Evolutionary conservation across 2,329 filamentous ascomycete species (phyloP), one percentile per base, ranked within the genome.

Genomic region (Magnaporthiopsis incrustans): DNA sequence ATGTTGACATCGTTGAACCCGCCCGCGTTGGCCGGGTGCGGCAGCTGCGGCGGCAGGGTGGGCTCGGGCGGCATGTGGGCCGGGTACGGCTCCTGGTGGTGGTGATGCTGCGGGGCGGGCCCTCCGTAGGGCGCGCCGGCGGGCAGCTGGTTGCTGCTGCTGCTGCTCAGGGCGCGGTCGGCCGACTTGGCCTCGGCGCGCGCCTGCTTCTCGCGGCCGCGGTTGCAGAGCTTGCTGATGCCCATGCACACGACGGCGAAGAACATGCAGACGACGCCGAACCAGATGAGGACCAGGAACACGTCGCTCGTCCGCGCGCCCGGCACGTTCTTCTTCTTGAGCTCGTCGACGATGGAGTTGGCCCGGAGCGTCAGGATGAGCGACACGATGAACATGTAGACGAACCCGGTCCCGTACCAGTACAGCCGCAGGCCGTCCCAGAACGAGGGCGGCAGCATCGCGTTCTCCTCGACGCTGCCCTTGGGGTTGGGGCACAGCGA

Each of bases 401-500:
- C 14, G 33, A 58, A 35, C 1, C 56, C 57, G 6, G 38, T 35
- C 25, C 33, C 35, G 57, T 63, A 59, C 56, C 62, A 59, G 50
- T 57, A 63, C 56, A 57, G 35, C 6, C 62, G 56, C 14, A 44
- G n/a, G 33, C 57, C 25, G 57, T 63, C 62, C 62, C 62, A 63
- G 25, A 63, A 57, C 6, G 53, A 50, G 10, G 62, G 62, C 6
- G 62, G 56, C 33, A 63, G 62, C 4, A 22, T n/a, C 5, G 44
- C 57, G 62, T 59, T 57, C 25, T 50, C 30, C n/a, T 33, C 53
- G 57, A 26, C 32, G 33, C 14, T 14, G 57, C 62, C 57, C 62
- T 59, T 63, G 56, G 62, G 62, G n/a, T 35, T 35, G 14, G 62
- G 57, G 62, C 62, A 63, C 33, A 59, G 33, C 30, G 50, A 50